Percentiles rank a stretch among this genome's conserved stretches.
Evolutionary conservation across 257 asterid species (phyloP).

Genomic region (Fraxinus americana): DNA sequence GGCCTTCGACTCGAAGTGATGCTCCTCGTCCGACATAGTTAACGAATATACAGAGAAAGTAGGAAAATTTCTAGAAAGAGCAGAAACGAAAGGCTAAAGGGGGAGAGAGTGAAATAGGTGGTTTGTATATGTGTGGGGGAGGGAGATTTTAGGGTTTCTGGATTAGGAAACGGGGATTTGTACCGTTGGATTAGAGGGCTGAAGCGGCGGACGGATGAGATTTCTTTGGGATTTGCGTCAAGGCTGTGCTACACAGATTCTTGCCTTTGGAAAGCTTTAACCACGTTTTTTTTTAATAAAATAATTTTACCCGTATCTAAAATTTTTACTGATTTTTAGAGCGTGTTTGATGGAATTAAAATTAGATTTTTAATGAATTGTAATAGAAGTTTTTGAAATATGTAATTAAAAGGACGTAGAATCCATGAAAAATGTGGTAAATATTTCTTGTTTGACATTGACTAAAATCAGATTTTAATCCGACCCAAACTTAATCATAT

Average conservation of each 20-base stretch:
- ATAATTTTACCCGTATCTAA: too few species aligned
- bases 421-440: too few species aligned
- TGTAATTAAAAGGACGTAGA: too few species aligned
- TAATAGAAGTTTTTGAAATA: too few species aligned
- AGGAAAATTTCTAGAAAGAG: conserved; percentile 4
- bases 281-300: too few species aligned
- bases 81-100: neutral
- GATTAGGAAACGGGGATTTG: neutral
- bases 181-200: conserved; percentile 24
- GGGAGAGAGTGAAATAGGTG: neutral
- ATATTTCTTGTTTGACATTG: too few species aligned
- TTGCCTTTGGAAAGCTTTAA: too few species aligned
- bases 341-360: too few species aligned
- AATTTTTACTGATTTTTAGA: too few species aligned
- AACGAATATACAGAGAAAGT: neutral
- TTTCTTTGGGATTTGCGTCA: neutral
- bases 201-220: conserved; percentile 26
- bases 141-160: conserved; percentile 39
- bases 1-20: conserved; percentile 52
- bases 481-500: too few species aligned
- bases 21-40: conserved; percentile 54
- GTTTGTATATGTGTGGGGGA: neutral
- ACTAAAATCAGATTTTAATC: too few species aligned
- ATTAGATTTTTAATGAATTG: too few species aligned
- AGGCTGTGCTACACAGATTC: conserved; percentile 16